phyloP scores from a whole-genome alignment of 495 filamentous ascomycete species.

The Lasiosphaeris hirsuta region DNA sequence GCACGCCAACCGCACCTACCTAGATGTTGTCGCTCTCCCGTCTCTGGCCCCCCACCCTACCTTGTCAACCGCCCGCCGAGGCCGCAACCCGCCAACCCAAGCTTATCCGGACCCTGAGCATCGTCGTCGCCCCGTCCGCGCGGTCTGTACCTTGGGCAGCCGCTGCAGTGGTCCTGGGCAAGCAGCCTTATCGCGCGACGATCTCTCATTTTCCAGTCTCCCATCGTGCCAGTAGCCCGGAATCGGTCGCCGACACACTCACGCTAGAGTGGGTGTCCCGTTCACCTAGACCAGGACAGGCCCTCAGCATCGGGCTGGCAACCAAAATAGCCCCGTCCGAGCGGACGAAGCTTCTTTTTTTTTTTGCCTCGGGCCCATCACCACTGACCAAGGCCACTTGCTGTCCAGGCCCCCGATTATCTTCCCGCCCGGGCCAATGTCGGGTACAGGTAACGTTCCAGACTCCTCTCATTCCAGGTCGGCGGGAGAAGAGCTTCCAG shows the following conservation, averaged over 20 bases:
- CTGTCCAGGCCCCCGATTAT: background rate
- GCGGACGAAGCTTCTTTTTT: background rate
- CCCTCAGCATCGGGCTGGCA: background rate
- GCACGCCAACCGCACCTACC: background rate
- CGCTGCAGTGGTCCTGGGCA: background rate
- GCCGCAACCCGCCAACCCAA: background rate
- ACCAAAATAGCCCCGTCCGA: constrained; percentile 8
- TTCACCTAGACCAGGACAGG: background rate
- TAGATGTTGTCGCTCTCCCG: background rate
- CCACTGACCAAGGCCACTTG: background rate
- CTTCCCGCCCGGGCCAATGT: background rate
- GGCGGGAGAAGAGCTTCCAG: no score
- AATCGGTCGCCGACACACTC: constrained; percentile 7
- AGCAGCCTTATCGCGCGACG: constrained; percentile 5
- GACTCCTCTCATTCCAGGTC: background rate
- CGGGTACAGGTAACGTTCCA: constrained; percentile 16
- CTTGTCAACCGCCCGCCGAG: background rate
- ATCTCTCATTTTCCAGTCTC: background rate
- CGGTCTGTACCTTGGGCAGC: background rate
- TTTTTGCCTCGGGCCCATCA: no score
- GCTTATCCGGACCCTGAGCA: constrained; percentile 1
- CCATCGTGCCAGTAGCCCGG: constrained; percentile 15
- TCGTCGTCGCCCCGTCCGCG: background rate
- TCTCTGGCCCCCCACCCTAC: background rate
- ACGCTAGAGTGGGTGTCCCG: constrained; percentile 4